These are phyloP conservation scores for Colletotrichum sp. DNA, from an alignment of 2,329 filamentous ascomycete species.

Conservation along the genomic window DNA sequence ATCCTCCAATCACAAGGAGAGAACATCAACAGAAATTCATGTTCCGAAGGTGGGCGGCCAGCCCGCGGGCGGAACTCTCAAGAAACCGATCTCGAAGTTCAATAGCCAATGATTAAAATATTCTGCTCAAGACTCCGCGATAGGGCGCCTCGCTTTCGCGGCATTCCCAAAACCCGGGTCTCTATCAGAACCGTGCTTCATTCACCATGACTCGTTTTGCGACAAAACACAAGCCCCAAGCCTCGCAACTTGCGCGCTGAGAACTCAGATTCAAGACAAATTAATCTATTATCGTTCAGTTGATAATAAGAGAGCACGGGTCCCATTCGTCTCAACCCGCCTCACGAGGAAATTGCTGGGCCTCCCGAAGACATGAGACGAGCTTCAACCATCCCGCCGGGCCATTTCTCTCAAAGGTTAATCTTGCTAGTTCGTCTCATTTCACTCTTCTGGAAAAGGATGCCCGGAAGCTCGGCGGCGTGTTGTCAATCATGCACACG, in stretches of 20 bases:
- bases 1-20: neutral
- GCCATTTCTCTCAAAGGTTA: neutral
- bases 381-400: neutral
- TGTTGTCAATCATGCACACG: neutral
- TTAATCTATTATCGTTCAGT: neutral
- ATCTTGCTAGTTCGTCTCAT: neutral
- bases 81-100: neutral
- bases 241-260: neutral
- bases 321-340: neutral
- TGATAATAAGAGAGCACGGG: neutral
- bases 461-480: neutral
- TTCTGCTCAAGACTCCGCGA: neutral
- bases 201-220: neutral
- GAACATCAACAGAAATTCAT: neutral
- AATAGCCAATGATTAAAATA: neutral
- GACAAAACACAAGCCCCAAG: neutral
- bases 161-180: neutral
- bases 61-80: neutral
- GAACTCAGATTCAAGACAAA: neutral
- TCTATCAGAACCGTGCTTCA: neutral
- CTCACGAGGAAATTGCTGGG: neutral
- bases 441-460: neutral
- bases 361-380: neutral
- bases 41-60: neutral
- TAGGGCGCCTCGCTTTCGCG: neutral